Evolutionary conservation across 371 early-diverging fungal species (phyloP), one percentile per base, ranked within the genome.

Genomic region (Mucor saturninus): DNA sequence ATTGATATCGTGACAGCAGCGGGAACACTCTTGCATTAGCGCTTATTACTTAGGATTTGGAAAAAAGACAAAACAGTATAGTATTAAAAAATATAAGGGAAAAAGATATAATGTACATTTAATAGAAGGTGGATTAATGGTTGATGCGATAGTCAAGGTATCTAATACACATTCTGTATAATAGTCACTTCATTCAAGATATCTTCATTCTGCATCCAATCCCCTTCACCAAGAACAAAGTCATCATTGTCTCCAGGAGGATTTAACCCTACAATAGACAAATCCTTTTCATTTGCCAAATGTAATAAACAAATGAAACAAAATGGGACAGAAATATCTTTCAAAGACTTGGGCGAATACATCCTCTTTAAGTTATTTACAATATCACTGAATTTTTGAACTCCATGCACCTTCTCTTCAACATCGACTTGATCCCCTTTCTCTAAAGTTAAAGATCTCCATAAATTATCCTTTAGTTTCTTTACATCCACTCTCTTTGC

Each of bases 281-380:
- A 77, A 61, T 89, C 87, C 69, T 92, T 89, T 76, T 98, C 98
- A 72, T 98, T 98, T 26, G 97, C 97, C 54, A 98, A 72, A 83
- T 98, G 98, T 59, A 98, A 76, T 55, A 98, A 75, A 68, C 97
- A 96, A 54, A 98, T 97, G 71, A 98, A 98, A 74, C 96, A 97
- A 71, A 93, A 98, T 4, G 97, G 89, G 6, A 95, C 91, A 2
- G 98, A 96, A 40, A 98, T 93, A 55, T 97, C 98, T 61, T 86
- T 81, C 67, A 92, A 80, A 57, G 86, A 86, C 51, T 92, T 87
- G 31, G 81, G 79, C n/a, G 91, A 77, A 70, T 97, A 96, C 62
- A 89, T 65, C 45, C 77, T 79, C 62, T 84, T 84, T 29, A 96
- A 80, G 26, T 81, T 80, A 30, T 84, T 69, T 13, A 96, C 79